Evolutionary conservation across 1,284 basidiomycete genomes (phyloP), one percentile per base, ranked within the genome.

Genomic region (Cryptococcus depauperatus): DNA sequence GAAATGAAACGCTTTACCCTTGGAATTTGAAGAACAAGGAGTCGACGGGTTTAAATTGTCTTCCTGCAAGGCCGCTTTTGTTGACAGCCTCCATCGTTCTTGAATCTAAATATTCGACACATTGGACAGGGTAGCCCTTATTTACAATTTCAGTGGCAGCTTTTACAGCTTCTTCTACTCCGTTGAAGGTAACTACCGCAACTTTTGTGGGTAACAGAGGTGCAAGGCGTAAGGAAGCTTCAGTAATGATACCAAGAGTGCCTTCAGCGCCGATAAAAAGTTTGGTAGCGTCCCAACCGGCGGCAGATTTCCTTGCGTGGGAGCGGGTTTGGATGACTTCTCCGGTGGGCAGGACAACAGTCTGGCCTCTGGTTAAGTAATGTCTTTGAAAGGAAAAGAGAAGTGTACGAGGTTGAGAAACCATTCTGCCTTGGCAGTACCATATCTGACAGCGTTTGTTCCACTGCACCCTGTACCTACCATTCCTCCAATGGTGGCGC

Each of bases 251-350:
- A 0, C 92, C 92, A 21, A 96, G 72, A 0, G 91, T 96, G 1
- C 92, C 92, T 64, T 97, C 92, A 0, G 90, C 86, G 16, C 92
- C 91, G 43, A 95, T 85, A 71, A 96, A 96, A 14, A 96, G 69
- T 58, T 92, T 90, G 1, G 89, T 92, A 1, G 81, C 75, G 59
- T 97, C 91, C 44, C 88, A 91, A 1, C 92, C 92, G 0, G 89
- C 89, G 0, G 86, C 83, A 0, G 87, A 92, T 66, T 96, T 96
- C 38, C 76, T 75, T 0, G 92, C 84, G 29, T 87, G 74, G 33
- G 80, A 77, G 2, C 92, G 80, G 0, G 92, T 97, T 66, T 92
- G 93, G 66, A 97, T 91, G 14, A 96, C 84, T 62, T 95, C 81
- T 2, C 92, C 92, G 13, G 80, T 83, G 1, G 92, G 85, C 2